Base-by-base conservation (phyloP, 306 rosid species). In the Casuarina cunninghamiana region DNA sequence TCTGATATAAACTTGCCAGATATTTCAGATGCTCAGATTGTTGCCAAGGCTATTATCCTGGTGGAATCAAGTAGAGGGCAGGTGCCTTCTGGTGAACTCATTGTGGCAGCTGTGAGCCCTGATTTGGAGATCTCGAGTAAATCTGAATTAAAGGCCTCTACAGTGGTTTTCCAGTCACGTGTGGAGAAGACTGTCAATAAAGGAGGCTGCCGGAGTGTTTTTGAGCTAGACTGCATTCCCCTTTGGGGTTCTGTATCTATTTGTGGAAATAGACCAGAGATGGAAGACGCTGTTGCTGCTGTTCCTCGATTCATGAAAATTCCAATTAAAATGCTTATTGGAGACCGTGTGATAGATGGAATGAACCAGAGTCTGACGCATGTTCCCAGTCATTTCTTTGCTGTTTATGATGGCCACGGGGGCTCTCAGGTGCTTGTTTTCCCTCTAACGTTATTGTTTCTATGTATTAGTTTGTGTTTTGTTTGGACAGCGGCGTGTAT, bases 351-450 rank as follows among this genome's bases (percentile, higher is more conserved):
- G 74, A 16, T 72, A 41, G 68, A 74, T 71, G 88, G 90, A 77
- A 79, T 79, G 44, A 67, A 80, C 74, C 88, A 79, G 73, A 84
- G 72, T 75, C 73, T 86, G 84, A 86, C 90, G 42, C 85, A 86
- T 73, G 57, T 84, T 69, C 75, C 82, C 80, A 82, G 87, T 81
- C 92, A 88, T 63, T 88, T 86, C 73, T 88, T 77, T 49, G 92
- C 90, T 39, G 83, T 88, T 78, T 88, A 88, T 66, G 92, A 88
- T 88, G 92, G 92, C 41, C 92, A 88, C 35, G 92, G 92, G 21
- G 92, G 92, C 53, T 69, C 87, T 84, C 92, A 86, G 92, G 92
- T 86, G 82, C 17, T 43, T 67, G 37, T 9, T 78, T 69, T 19
- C 43, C 54, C 41, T 53, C 12, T 15, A 62, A 5, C 16, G 42